These are phyloP conservation scores for Oropetium thomaeum DNA, from an alignment of 176 grass and related monocot species.

Conservation along the genomic window DNA sequence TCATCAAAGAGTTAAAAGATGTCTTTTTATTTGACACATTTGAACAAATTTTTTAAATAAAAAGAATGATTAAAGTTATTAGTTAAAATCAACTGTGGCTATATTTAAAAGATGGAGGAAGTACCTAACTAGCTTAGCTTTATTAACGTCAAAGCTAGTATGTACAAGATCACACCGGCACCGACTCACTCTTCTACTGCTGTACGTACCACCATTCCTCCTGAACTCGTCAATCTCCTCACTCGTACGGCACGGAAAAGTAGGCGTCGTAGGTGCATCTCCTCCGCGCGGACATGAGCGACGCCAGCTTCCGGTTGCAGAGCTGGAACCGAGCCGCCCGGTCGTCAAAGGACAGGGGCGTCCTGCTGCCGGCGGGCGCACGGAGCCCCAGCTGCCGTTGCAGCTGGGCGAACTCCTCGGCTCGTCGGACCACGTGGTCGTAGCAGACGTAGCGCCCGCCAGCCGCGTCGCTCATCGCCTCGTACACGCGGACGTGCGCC, in stretches of 20 bases:
- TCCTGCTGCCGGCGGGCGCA: not conserved
- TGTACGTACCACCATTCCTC: too few relatives aligned
- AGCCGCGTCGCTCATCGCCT: conserved; percentile 70
- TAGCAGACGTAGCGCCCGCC: conserved; percentile 92
- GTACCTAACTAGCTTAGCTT: too few relatives aligned
- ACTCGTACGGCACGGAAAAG: conserved; percentile 41
- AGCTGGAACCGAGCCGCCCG: conserved; percentile 53
- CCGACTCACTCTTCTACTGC: not conserved
- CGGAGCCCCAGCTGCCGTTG: conserved; percentile 77
- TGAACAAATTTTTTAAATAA: too few relatives aligned
- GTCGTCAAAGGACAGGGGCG: not conserved
- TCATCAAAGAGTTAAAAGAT: too few relatives aligned
- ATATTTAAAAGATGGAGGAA: too few relatives aligned
- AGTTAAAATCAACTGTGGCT: too few relatives aligned
- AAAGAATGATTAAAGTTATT: too few relatives aligned
- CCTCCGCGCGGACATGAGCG: conserved; percentile 57
- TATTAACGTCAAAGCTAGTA: conserved; percentile 20
- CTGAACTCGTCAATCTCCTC: not conserved
- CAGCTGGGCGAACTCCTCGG: conserved; percentile 73
- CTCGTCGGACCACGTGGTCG: conserved; percentile 59
- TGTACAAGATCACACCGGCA: conserved; percentile 23
- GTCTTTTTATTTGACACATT: too few relatives aligned
- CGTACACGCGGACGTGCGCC: conserved; percentile 86
- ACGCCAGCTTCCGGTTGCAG: conserved; percentile 74
- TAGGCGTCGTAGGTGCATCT: conserved; percentile 77